Evolutionary conservation across 2,329 filamentous ascomycete genomes (phyloP).

Genomic region (Furcasterigmium furcatum): DNA sequence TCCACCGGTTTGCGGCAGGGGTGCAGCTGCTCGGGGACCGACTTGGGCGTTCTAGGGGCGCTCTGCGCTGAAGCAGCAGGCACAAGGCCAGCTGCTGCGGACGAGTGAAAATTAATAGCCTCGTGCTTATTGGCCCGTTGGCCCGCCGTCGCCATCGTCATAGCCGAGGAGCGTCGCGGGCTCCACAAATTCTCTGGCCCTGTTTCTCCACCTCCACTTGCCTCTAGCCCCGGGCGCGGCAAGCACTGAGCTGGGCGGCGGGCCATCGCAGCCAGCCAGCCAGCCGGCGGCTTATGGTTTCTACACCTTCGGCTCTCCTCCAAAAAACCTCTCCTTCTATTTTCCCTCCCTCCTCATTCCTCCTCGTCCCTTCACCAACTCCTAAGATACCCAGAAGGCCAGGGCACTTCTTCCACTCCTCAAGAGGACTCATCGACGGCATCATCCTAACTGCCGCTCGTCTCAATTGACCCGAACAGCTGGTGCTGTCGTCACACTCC

Average conservation of each 20-base stretch:
- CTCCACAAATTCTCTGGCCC: constrained; percentile 8
- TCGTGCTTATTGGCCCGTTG: constrained; percentile 11
- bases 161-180: constrained; percentile 9
- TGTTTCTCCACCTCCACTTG: constrained; percentile 4
- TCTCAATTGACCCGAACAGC: constrained; percentile 25
- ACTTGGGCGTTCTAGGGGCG: no score
- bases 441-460: constrained; percentile 6
- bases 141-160: constrained; percentile 14
- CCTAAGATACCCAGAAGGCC: constrained; percentile 3
- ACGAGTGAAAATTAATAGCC: constrained; percentile 12
- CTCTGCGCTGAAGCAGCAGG: constrained; percentile 7
- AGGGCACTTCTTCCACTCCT: constrained; percentile 9
- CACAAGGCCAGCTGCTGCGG: constrained; percentile 6
- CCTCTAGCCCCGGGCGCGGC: constrained; percentile 1
- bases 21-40: no score
- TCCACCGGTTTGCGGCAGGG: background rate
- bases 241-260: background rate
- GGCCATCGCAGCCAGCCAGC: constrained; percentile 3
- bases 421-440: constrained; percentile 4
- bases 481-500: constrained; percentile 7
- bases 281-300: background rate
- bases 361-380: constrained; percentile 10
- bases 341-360: constrained; percentile 20
- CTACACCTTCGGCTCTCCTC: constrained; percentile 10
- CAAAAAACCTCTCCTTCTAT: constrained; percentile 22